Percentiles rank a stretch among this genome's conserved stretches.
phyloP scores from a whole-genome alignment of 2,329 filamentous ascomycete species.

The Calonectria fujianensis region DNA sequence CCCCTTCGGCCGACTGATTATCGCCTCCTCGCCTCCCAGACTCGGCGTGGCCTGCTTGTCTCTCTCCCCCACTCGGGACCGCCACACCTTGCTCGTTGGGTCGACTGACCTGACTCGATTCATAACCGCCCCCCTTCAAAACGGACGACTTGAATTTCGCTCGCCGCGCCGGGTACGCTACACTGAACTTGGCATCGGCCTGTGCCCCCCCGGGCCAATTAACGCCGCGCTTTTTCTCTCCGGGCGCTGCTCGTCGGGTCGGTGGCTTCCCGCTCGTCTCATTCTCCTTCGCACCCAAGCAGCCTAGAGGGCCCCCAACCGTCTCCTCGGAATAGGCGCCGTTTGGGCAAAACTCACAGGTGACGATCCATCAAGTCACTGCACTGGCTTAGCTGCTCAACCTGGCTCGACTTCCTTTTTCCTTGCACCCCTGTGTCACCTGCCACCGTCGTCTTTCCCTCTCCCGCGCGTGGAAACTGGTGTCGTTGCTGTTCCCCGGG shows the following conservation, averaged over 20 bases:
- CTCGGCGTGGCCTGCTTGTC: constrained; percentile 2
- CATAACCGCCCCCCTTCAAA: constrained; percentile 41
- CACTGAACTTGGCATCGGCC: constrained; percentile 35
- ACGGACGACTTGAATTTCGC: constrained; percentile 39
- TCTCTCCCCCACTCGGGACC: constrained; percentile 37
- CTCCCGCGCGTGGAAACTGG: constrained; percentile 12
- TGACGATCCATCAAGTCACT: constrained; percentile 18
- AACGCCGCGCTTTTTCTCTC: constrained; percentile 26
- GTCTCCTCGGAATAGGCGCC: constrained; percentile 36
- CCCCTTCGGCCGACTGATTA: constrained; percentile 27
- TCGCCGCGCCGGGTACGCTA: constrained; percentile 39
- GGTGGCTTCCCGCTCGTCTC: constrained; percentile 22
- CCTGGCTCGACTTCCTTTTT: constrained; percentile 23
- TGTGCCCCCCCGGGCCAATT: constrained; percentile 30
- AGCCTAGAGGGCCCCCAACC: constrained; percentile 24
- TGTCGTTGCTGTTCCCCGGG: neutral
- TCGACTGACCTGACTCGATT: constrained; percentile 54
- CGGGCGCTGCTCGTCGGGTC: constrained; percentile 12
- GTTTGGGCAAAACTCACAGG: constrained; percentile 25
- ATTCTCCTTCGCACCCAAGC: constrained; percentile 23
- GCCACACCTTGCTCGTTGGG: constrained; percentile 44
- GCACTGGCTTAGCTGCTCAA: constrained; percentile 17
- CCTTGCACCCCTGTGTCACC: constrained; percentile 34
- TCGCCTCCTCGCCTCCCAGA: constrained; percentile 19
- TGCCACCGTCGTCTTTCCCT: constrained; percentile 27